Percentiles rank a stretch among this genome's conserved stretches.
phyloP scores from a whole-genome alignment of 306 rosid genomes.

The Elaeagnus macrophylla region DNA sequence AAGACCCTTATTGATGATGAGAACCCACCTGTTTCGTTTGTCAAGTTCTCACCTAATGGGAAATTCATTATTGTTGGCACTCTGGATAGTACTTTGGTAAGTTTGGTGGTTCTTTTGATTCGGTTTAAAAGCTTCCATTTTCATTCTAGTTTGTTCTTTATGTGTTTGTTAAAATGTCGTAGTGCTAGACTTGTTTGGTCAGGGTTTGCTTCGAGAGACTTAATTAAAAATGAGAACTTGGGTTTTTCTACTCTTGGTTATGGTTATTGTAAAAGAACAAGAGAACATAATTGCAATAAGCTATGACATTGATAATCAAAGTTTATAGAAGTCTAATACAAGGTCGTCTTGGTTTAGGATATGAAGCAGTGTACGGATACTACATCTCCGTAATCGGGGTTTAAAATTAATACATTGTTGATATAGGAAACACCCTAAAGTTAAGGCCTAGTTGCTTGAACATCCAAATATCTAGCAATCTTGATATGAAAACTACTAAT shows the following conservation, averaged over 20 bases:
- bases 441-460: no score
- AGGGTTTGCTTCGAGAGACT: neutral
- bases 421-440: no score
- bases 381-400: no score
- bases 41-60: conserved; percentile 83
- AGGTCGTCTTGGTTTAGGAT: no score
- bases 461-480: no score
- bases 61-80: conserved; percentile 92
- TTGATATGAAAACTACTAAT: no score
- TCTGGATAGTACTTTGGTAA: conserved; percentile 75
- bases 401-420: no score
- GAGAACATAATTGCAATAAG: no score
- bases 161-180: conserved; percentile 14
- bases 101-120: neutral
- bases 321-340: no score
- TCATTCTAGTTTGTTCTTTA: neutral
- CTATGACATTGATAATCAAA: no score
- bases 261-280: no score
- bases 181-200: neutral
- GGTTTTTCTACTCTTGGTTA: neutral
- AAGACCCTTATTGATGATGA: conserved; percentile 92
- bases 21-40: conserved; percentile 89
- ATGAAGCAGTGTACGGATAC: no score
- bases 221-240: neutral
- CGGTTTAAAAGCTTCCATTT: neutral